These are phyloP conservation scores for Ustilago cynodontis DNA, from an alignment of 1,284 basidiomycete species.

Conservation along the genomic window DNA sequence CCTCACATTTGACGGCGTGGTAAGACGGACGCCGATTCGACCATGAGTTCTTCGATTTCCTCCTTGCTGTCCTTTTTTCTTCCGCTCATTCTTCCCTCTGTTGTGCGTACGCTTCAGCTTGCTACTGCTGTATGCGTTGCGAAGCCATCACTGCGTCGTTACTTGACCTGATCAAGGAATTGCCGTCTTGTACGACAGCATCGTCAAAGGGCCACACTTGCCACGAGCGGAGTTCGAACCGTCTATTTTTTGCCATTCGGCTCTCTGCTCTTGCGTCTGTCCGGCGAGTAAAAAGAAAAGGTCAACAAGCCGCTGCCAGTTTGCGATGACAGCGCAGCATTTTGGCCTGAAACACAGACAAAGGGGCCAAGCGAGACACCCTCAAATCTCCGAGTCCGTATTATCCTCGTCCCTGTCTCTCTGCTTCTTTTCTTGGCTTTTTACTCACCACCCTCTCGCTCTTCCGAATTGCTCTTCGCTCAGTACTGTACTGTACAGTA, in stretches of 20 bases:
- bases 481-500: not conserved
- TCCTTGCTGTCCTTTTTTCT: not conserved
- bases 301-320: constrained; percentile 1
- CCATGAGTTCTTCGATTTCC: not conserved
- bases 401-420: not conserved
- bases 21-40: constrained; percentile 9
- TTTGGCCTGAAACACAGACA: not conserved
- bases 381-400: constrained; percentile 9
- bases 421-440: not conserved
- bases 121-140: not conserved
- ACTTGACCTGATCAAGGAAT: not conserved
- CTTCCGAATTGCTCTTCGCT: not conserved
- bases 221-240: not conserved
- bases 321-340: not conserved
- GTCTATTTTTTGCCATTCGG: constrained; percentile 4
- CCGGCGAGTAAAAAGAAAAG: constrained; percentile 2
- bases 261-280: not conserved
- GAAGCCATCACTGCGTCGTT: not conserved
- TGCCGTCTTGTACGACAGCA: not conserved
- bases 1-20: constrained; percentile 6
- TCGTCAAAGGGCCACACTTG: not conserved
- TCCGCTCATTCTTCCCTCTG: not conserved
- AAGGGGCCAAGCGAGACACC: constrained; percentile 13
- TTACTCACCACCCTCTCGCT: not conserved
- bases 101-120: not conserved